Percentiles rank a stretch among this genome's conserved stretches.
Evolutionary conservation across 768 basidiomycete species (phyloP).

Genomic region (Amanita muscaria): DNA sequence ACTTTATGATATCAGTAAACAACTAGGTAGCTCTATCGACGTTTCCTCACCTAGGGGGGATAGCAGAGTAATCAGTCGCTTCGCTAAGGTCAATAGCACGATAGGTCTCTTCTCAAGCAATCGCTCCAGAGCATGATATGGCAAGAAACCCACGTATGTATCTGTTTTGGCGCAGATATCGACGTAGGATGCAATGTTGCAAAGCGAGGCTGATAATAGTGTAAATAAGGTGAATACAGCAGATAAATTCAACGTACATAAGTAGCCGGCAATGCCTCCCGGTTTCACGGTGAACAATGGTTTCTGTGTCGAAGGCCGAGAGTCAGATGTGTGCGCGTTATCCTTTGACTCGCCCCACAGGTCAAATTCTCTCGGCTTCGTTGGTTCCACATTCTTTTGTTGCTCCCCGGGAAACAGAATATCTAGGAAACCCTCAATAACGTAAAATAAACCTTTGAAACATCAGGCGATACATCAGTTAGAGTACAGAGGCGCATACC

Average conservation of each 20-base stretch:
- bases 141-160: conserved; percentile 94
- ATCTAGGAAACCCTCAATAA: conserved; percentile 94
- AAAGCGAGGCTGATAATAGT: conserved; percentile 60
- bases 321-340: conserved; percentile 30
- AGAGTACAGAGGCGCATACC: conserved; percentile 32
- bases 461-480: conserved; percentile 7
- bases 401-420: conserved; percentile 62
- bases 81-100: conserved; percentile 89
- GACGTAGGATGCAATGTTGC: conserved; percentile 89
- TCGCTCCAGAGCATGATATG: conserved; percentile 79
- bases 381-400: conserved; percentile 13
- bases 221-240: conserved; percentile 5
- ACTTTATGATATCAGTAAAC: conserved; percentile 29
- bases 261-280: conserved; percentile 95
- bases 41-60: conserved; percentile 77
- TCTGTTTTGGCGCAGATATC: conserved; percentile 97
- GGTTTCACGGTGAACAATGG: conserved; percentile 92
- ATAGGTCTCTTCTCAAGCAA: conserved; percentile 92
- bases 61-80: conserved; percentile 89
- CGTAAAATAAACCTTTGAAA: conserved; percentile 71
- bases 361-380: conserved; percentile 12
- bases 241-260: conserved; percentile 40
- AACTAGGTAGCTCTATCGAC: neutral
- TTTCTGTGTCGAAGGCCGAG: conserved; percentile 38
- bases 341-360: conserved; percentile 11